Conservation (phyloP, 139 green algal species). For the Chlamydomonas applanata region DNA sequence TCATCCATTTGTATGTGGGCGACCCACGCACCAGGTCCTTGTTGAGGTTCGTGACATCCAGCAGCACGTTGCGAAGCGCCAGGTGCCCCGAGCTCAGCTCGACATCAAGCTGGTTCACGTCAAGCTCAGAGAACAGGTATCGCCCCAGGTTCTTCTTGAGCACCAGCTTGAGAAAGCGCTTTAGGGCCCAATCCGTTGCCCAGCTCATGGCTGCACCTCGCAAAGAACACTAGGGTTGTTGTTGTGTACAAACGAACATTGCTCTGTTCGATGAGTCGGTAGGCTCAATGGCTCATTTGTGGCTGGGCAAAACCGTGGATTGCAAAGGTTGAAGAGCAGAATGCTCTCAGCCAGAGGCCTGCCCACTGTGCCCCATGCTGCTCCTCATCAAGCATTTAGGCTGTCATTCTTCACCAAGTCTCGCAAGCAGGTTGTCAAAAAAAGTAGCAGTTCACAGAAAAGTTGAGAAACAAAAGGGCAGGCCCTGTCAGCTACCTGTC, state of each 20-base stretch:
- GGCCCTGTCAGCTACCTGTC: not conserved
- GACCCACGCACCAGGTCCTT: constrained; percentile 53
- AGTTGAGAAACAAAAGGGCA: not conserved
- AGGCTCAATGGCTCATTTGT: too few species aligned
- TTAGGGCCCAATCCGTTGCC: constrained; percentile 55
- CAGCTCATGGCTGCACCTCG: constrained; percentile 18
- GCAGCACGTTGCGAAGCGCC: constrained; percentile 63
- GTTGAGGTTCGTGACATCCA: constrained; percentile 68
- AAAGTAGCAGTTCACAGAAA: not conserved
- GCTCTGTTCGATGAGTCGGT: too few species aligned
- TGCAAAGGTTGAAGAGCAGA: too few species aligned
- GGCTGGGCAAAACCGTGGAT: too few species aligned
- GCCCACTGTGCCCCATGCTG: too few species aligned
- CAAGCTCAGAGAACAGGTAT: constrained; percentile 55
- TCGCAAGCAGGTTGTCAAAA: too few species aligned
- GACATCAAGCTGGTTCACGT: constrained; percentile 73
- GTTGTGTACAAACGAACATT: too few species aligned
- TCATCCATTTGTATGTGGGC: too few species aligned
- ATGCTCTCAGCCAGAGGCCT: too few species aligned
- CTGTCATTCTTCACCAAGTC: too few species aligned
- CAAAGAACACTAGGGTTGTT: not conserved
- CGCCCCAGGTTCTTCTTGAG: constrained; percentile 66
- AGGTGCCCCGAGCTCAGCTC: constrained; percentile 58
- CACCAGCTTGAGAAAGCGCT: constrained; percentile 68
- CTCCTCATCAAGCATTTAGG: too few species aligned